phyloP scores from a whole-genome alignment of 208 protist genomes.

The Leishmania turanica region DNA sequence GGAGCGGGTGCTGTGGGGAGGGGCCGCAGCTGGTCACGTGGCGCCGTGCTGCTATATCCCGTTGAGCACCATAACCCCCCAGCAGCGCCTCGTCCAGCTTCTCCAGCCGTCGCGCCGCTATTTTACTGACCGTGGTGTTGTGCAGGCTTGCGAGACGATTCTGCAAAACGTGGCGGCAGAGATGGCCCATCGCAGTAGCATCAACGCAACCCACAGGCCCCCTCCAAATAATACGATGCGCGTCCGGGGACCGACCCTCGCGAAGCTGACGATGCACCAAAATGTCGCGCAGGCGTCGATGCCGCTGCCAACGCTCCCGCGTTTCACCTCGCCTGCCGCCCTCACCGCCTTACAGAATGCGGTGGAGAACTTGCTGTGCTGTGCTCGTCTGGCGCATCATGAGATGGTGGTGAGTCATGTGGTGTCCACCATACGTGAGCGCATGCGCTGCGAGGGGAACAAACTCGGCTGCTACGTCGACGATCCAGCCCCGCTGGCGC shows the following conservation, averaged over 20 bases:
- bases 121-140: conserved; percentile 14
- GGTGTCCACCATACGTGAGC: conserved; percentile 16
- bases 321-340: conserved; percentile 10
- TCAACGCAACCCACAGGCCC: neutral
- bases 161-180: conserved; percentile 14
- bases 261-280: conserved; percentile 10
- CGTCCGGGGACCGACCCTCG: conserved; percentile 26
- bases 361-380: conserved; percentile 20
- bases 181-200: conserved; percentile 3
- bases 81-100: conserved; percentile 28
- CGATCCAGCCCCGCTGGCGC: conserved; percentile 11
- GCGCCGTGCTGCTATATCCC: conserved; percentile 29
- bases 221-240: conserved; percentile 13
- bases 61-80: conserved; percentile 15
- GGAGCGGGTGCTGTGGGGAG: conserved; percentile 31
- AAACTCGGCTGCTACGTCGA: conserved; percentile 12
- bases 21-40: neutral
- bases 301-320: conserved; percentile 23
- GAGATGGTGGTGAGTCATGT: conserved; percentile 28
- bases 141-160: conserved; percentile 22
- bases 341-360: conserved; percentile 11
- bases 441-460: conserved; percentile 2
- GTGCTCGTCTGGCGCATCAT: conserved; percentile 15
- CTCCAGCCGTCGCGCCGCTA: conserved; percentile 25
- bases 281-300: neutral